Percentiles rank a stretch among this genome's conserved stretches.
phyloP scores from a whole-genome alignment of 1,139 yeast species.

The Suhomyces guaymorum region DNA sequence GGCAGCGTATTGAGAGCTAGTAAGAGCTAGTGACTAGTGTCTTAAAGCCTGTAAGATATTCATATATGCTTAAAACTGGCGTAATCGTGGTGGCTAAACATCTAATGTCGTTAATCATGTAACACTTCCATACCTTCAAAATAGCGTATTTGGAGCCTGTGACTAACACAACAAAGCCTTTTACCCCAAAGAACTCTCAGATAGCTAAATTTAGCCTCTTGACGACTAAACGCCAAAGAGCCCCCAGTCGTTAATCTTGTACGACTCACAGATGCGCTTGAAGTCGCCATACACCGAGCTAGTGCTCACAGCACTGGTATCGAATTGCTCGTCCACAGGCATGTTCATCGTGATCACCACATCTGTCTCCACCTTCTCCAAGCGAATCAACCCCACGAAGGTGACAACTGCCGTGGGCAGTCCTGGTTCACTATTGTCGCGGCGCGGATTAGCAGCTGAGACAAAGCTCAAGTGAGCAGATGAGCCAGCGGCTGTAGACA shows the following conservation, averaged over 20 bases:
- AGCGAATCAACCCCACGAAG: constrained; percentile 54
- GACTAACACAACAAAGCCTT: too few species aligned
- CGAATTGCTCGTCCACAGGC: constrained; percentile 32
- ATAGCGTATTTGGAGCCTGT: too few species aligned
- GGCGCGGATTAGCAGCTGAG: constrained; percentile 32
- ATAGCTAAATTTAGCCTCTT: too few species aligned
- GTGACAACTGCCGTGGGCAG: constrained; percentile 32
- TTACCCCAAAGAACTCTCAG: too few species aligned
- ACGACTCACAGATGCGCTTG: constrained; percentile 20
- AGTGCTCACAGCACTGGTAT: constrained; percentile 14
- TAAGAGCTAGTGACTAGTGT: too few species aligned
- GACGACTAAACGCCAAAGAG: constrained; percentile 22
- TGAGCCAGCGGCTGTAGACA: constrained; percentile 14
- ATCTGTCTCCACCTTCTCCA: constrained; percentile 58
- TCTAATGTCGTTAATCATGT: too few species aligned
- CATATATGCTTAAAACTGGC: too few species aligned
- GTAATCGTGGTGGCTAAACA: too few species aligned
- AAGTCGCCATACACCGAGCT: too few species aligned
- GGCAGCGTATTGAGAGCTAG: too few species aligned
- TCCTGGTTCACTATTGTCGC: constrained; percentile 51
- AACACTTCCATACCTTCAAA: too few species aligned
- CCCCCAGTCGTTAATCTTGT: constrained; percentile 29
- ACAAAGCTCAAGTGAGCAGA: constrained; percentile 15
- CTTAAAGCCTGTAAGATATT: too few species aligned
- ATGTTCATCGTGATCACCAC: constrained; percentile 60